Evolutionary conservation across 441 rosid species (phyloP), one percentile per base, ranked within the genome.

Genomic region (Breynia disticha): DNA sequence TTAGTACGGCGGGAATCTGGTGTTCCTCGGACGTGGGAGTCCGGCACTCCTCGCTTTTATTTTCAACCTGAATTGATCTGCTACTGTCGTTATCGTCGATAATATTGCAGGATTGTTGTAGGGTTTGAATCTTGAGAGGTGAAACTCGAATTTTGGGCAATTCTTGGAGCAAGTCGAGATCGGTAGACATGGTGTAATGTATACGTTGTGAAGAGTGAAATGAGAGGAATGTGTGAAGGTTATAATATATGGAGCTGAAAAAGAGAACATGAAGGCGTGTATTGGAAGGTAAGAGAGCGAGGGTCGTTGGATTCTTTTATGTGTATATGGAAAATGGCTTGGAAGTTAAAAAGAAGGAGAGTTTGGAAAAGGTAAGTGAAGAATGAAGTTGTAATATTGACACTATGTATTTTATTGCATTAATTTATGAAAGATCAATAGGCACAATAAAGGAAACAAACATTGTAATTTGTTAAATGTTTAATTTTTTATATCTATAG

Each of bases 11-110:
- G 0, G 93, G 95, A 65, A 84, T 89, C 79, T 73, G 74, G 76
- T 72, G 66, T 45, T 79, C 87, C 54, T 59, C 60, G 0, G 90
- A 76, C 12, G 84, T 84, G n/a, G 97, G 95, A 2, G 95, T 86
- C 41, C 39, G 60, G 60, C 93, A 86, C 46, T 48, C 71, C 1
- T 61, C 63, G 3, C 8, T 19, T 19, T 52, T 17, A 11, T 21
- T 41, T 48, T 7, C 65, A 16, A 0, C 7, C 14, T 10, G 16
- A 32, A 21, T 24, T 11, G 1, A 7, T 18, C 32, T 22, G 11
- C 52, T n/a, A 2, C 1, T 5, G 1, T 16, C 55, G 0, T 42
- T 5, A 1, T 16, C 59, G 0, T 42, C 54, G 15, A 4, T 16
- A n/a, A 49, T 16, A 11, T 32, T 18, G 32, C 64, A 46, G 28